These are phyloP conservation scores for Nemania serpens DNA, from an alignment of 2,329 filamentous ascomycete species.

Conservation along the genomic window DNA sequence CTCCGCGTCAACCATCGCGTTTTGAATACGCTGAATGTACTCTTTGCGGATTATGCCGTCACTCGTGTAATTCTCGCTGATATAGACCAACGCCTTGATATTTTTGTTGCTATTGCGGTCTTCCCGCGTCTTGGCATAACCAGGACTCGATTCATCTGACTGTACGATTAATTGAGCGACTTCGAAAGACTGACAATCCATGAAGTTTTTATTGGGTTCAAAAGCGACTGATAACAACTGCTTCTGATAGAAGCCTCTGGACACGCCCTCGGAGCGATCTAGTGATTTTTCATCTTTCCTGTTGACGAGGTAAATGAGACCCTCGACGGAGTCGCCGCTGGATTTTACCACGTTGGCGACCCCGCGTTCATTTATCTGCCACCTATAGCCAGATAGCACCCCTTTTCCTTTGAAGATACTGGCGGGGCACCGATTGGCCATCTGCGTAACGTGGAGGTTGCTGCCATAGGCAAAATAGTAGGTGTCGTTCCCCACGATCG, in stretches of 20 bases:
- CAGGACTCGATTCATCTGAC: background rate
- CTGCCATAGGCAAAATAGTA: conserved; percentile 15
- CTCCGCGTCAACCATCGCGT: background rate
- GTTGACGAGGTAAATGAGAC: conserved; percentile 7
- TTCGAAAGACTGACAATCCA: background rate
- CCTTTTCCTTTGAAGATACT: conserved; percentile 7
- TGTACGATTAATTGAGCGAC: conserved; percentile 1
- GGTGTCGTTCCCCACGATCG: background rate
- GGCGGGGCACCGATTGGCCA: conserved; percentile 3
- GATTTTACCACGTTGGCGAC: conserved; percentile 8
- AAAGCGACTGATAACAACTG: background rate
- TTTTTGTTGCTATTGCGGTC: background rate
- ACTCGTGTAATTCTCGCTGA: conserved; percentile 1
- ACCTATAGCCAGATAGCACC: background rate
- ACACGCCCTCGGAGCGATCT: conserved; percentile 2
- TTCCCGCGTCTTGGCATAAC: background rate
- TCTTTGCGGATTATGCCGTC: conserved; percentile 8
- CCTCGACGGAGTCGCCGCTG: conserved; percentile 1
- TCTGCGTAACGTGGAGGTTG: conserved; percentile 6
- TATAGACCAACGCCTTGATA: conserved; percentile 4
- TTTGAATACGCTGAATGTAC: background rate
- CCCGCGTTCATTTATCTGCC: conserved; percentile 12
- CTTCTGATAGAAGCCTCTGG: background rate
- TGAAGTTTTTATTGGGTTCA: background rate
- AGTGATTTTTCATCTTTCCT: background rate